Conservation (phyloP, 2,329 filamentous ascomycete species). For the Thelonectria olida region DNA sequence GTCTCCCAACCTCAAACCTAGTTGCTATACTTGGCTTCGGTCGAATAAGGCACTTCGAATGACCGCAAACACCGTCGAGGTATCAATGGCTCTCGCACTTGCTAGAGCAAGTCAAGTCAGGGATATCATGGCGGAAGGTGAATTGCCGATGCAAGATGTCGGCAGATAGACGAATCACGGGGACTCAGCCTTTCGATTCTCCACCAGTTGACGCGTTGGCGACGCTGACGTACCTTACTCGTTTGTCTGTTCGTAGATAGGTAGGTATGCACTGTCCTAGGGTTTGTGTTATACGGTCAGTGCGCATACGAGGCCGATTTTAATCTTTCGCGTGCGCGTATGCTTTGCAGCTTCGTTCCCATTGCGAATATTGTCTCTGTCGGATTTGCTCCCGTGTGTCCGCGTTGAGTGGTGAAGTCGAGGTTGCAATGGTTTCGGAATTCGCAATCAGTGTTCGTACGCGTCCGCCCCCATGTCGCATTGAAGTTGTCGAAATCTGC, state of each 20-base stretch:
- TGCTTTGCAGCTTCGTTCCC: background rate
- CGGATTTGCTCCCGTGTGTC: too few species aligned
- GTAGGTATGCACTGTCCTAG: background rate
- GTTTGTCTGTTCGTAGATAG: too few species aligned
- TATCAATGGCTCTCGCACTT: background rate
- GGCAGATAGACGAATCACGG: background rate
- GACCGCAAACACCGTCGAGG: background rate
- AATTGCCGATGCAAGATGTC: background rate
- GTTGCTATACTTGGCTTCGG: background rate
- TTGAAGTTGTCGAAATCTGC: background rate
- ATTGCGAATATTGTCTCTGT: too few species aligned
- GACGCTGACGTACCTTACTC: background rate
- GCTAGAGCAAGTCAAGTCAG: background rate
- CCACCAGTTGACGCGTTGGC: constrained; percentile 16
- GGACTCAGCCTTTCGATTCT: background rate
- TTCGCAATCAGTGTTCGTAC: constrained; percentile 10
- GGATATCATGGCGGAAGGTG: background rate
- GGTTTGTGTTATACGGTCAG: background rate
- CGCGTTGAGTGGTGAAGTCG: background rate
- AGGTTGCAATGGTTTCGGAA: background rate
- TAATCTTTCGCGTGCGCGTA: background rate
- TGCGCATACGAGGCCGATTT: background rate
- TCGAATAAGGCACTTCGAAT: background rate
- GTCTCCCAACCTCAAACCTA: background rate
- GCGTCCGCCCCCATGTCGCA: constrained; percentile 1